Evolutionary conservation across 2,329 filamentous ascomycete genomes (phyloP).

Genomic region (Metarhizium humberi): DNA sequence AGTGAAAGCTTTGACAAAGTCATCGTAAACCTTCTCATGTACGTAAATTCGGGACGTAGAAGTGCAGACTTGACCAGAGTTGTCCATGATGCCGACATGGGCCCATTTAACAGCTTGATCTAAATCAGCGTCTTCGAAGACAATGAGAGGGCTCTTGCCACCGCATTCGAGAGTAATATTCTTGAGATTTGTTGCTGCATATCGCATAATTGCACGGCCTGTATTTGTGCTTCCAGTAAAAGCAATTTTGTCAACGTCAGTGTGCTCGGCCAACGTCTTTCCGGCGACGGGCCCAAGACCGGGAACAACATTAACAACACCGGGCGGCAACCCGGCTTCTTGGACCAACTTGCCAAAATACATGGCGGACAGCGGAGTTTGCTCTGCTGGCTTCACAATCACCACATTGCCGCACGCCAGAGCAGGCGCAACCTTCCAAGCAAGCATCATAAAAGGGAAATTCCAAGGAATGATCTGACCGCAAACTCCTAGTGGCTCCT

Average conservation of each 20-base stretch:
- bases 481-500: conserved; percentile 70
- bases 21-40: conserved; percentile 49
- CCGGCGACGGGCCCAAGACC: no score
- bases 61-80: conserved; percentile 57
- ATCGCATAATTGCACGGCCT: conserved; percentile 67
- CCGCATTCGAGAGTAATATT: conserved; percentile 60
- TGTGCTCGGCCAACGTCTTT: conserved; percentile 53
- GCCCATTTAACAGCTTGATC: conserved; percentile 57
- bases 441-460: conserved; percentile 39
- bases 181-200: conserved; percentile 47
- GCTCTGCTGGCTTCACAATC: conserved; percentile 57
- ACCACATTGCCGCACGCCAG: conserved; percentile 55
- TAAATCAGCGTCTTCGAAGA: conserved; percentile 57
- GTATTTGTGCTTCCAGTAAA: conserved; percentile 71
- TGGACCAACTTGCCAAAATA: conserved; percentile 58
- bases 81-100: conserved; percentile 43
- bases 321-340: conserved; percentile 68
- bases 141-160: conserved; percentile 55
- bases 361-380: conserved; percentile 56
- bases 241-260: conserved; percentile 64
- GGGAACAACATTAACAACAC: conserved; percentile 53
- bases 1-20: conserved; percentile 55
- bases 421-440: conserved; percentile 71
- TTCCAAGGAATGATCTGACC: conserved; percentile 71
- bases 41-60: conserved; percentile 57